A percentile compares a stretch with the other conserved stretches of the same genome.
Conservation (phyloP, 768 basidiomycete genomes). For the Termitomyces sp. region DNA sequence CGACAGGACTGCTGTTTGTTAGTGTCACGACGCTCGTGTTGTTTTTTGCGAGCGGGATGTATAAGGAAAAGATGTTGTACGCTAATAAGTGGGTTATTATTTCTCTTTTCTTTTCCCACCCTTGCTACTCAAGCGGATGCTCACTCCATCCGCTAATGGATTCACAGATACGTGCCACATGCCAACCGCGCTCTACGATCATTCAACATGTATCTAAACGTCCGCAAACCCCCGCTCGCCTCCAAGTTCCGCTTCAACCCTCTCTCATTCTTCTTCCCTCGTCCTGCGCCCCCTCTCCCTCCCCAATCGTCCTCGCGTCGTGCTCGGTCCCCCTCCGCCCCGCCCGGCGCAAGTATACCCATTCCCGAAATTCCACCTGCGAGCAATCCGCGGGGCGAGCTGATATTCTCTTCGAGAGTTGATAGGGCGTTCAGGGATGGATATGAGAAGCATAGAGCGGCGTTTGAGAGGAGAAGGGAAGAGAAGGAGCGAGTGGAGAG, state of each 20-base stretch:
- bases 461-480: conserved; percentile 78
- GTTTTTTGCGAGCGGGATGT: conserved; percentile 97
- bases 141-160: neutral
- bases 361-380: conserved; percentile 1
- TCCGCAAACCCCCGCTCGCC: conserved; percentile 72
- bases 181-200: conserved; percentile 89
- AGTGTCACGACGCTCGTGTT: conserved; percentile 86
- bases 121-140: no score
- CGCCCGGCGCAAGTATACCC: neutral
- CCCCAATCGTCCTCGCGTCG: conserved; percentile 51
- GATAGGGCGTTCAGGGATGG: conserved; percentile 79
- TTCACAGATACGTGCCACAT: conserved; percentile 89
- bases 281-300: conserved; percentile 54
- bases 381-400: conserved; percentile 86
- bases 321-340: neutral
- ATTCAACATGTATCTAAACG: conserved; percentile 97
- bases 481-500: conserved; percentile 47
- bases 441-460: conserved; percentile 87
- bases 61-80: conserved; percentile 93
- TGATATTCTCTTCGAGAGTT: conserved; percentile 92
- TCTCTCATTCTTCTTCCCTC: conserved; percentile 55
- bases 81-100: conserved; percentile 66
- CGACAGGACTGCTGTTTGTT: conserved; percentile 80
- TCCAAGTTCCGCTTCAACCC: conserved; percentile 56
- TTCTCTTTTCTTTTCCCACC: neutral